A percentile compares a stretch with the other conserved stretches of the same genome.
These are phyloP conservation scores for Stephania cephalantha DNA, from an alignment of 164 flowering plant genomes.

Conservation along the genomic window DNA sequence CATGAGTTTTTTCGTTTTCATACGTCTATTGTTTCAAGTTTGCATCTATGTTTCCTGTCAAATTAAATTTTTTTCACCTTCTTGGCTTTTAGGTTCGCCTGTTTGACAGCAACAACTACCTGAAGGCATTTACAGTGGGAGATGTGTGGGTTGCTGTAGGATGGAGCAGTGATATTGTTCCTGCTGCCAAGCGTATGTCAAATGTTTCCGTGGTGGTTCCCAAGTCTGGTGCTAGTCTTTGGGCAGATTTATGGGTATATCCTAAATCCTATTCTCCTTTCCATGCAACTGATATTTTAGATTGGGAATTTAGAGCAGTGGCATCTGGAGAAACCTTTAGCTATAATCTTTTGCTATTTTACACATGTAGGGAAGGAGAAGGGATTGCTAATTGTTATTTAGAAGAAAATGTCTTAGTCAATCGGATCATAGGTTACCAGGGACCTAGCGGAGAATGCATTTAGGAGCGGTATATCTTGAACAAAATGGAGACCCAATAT, in stretches of 20 bases:
- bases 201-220: constrained; percentile 83
- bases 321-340: neutral
- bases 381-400: neutral
- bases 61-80: neutral
- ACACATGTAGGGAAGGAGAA: neutral
- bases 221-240: constrained; percentile 86
- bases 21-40: neutral
- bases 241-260: constrained; percentile 97
- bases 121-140: constrained; percentile 82
- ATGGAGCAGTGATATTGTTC: constrained; percentile 90
- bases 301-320: neutral
- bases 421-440: neutral
- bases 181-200: constrained; percentile 78
- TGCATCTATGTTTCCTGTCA: neutral
- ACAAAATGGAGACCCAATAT: neutral
- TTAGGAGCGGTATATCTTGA: neutral
- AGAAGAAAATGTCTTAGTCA: neutral
- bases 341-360: neutral
- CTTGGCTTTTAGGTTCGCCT: constrained; percentile 54
- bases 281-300: neutral
- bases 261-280: neutral
- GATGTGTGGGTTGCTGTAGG: constrained; percentile 99
- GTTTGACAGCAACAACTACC: constrained; percentile 70
- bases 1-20: neutral
- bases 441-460: neutral